A percentile compares a stretch with the other conserved stretches of the same genome.
Conservation (phyloP, 2,329 filamentous ascomycete species). For the Lasiodiplodia sp. region DNA sequence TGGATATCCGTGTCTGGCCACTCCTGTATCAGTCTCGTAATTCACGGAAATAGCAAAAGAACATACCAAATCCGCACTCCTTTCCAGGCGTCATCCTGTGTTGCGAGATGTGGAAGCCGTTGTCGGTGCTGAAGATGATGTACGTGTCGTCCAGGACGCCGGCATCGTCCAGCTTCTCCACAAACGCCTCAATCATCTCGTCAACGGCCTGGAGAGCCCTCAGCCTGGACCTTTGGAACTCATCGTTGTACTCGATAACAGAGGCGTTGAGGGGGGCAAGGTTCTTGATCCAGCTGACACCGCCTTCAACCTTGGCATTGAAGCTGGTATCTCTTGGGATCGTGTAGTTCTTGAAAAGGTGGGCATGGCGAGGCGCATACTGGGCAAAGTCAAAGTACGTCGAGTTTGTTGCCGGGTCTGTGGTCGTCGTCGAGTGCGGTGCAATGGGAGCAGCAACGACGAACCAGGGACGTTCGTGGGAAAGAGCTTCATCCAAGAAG, state of each 20-base stretch:
- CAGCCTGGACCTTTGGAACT: conserved; percentile 60
- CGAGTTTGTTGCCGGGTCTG: conserved; percentile 60
- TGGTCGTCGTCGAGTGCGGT: conserved; percentile 63
- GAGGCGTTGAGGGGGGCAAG: conserved; percentile 55
- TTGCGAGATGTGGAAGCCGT: conserved; percentile 51
- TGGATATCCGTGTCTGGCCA: conserved; percentile 42
- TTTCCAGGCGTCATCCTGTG: conserved; percentile 52
- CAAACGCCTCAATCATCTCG: conserved; percentile 59
- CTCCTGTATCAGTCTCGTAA: not conserved
- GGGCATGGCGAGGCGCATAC: conserved; percentile 58
- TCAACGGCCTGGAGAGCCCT: conserved; percentile 62
- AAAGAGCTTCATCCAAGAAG: conserved; percentile 68
- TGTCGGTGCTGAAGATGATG: conserved; percentile 50
- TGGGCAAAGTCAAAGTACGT: conserved; percentile 24
- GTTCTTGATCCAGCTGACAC: conserved; percentile 55
- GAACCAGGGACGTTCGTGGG: conserved; percentile 68
- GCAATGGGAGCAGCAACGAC: conserved; percentile 70
- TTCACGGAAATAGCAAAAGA: not conserved
- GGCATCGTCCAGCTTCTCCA: conserved; percentile 51
- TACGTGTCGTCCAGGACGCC: conserved; percentile 58
- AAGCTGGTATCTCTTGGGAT: conserved; percentile 71
- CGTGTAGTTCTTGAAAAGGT: conserved; percentile 66
- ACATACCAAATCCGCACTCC: conserved; percentile 47
- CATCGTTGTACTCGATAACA: conserved; percentile 60
- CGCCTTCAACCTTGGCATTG: conserved; percentile 65